Evolutionary conservation across 306 rosid genomes (phyloP), one percentile per base, ranked within the genome.

Genomic region (Astragalus membranaceus): DNA sequence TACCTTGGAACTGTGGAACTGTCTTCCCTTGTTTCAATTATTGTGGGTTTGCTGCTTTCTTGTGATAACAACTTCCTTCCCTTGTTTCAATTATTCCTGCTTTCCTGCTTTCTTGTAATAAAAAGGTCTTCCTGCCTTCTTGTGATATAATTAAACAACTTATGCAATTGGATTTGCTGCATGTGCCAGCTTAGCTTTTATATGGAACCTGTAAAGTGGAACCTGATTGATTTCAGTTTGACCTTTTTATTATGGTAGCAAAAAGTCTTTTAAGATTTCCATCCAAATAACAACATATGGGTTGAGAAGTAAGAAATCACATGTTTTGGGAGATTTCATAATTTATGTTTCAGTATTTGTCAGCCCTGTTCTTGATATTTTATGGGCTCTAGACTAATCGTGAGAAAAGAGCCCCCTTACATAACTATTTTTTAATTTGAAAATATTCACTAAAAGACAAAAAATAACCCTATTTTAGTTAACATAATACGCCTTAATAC

Each of bases 1-100:
- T 94, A 94, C 79, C 96, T 94, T 61, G 99, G 97, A 80, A 87
- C 92, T 41, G 99, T 94, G 83, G 82, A 91, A 53, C 65, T 89
- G 68, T 88, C 89, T 55, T 91, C 99, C 60, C 64, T 87, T 65
- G 43, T 79, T 57, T 94, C 99, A 23, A 80, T 94, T 74, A 79
- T 82, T 69, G n/a, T n/a, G n/a, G n/a, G n/a, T n/a, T n/a, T n/a
- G n/a, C n/a, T n/a, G n/a, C n/a, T n/a, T n/a, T n/a, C n/a, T n/a
- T n/a, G n/a, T n/a, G n/a, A n/a, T n/a, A n/a, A n/a, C n/a, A n/a
- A n/a, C n/a, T n/a, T n/a, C n/a, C n/a, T n/a, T n/a, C n/a, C n/a
- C n/a, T 84, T 89, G n/a, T n/a, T n/a, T n/a, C n/a, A n/a, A n/a
- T n/a, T n/a, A n/a, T n/a, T n/a, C n/a, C n/a, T n/a, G n/a, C n/a